phyloP scores from a whole-genome alignment of 495 filamentous ascomycete species.

The Hyphodiscus hymeniophilus region DNA sequence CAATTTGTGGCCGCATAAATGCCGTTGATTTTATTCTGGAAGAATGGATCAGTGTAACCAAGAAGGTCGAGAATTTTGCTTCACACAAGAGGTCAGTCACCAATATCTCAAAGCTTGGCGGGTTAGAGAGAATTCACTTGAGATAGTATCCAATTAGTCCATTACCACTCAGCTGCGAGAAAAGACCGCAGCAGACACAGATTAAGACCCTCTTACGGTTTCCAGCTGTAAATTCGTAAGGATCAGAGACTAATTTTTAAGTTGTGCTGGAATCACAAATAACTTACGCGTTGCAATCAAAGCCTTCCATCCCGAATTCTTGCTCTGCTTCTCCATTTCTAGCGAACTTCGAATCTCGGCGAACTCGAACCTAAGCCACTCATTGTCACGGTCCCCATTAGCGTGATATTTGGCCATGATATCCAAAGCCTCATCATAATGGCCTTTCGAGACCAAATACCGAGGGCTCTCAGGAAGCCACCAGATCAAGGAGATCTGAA shows the following conservation, averaged over 20 bases:
- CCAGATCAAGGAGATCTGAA: constrained; percentile 31
- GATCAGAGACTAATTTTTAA: not conserved
- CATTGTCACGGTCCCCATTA: constrained; percentile 9
- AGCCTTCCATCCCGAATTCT: constrained; percentile 33
- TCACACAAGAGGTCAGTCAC: too few relatives aligned
- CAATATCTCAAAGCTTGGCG: too few relatives aligned
- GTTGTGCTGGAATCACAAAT: not conserved
- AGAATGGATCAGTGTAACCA: not conserved
- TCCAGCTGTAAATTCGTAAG: constrained; percentile 18
- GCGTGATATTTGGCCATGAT: constrained; percentile 23
- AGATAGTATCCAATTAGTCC: constrained; percentile 1
- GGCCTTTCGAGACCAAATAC: constrained; percentile 16
- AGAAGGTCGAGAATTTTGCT: constrained; percentile 1
- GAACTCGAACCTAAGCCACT: constrained; percentile 19
- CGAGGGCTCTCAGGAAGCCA: constrained; percentile 6
- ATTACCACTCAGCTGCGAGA: constrained; percentile 27
- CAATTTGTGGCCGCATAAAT: constrained; percentile 24
- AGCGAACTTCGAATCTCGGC: constrained; percentile 33
- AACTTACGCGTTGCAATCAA: constrained; percentile 29
- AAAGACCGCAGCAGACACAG: constrained; percentile 40
- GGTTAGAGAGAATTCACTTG: not conserved
- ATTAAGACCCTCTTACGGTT: constrained; percentile 43
- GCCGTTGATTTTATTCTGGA: constrained; percentile 24
- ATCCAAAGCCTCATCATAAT: constrained; percentile 18
- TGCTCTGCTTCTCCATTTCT: constrained; percentile 36